phyloP scores from a whole-genome alignment of 306 rosid genomes.

The Clitoria ternatea region DNA sequence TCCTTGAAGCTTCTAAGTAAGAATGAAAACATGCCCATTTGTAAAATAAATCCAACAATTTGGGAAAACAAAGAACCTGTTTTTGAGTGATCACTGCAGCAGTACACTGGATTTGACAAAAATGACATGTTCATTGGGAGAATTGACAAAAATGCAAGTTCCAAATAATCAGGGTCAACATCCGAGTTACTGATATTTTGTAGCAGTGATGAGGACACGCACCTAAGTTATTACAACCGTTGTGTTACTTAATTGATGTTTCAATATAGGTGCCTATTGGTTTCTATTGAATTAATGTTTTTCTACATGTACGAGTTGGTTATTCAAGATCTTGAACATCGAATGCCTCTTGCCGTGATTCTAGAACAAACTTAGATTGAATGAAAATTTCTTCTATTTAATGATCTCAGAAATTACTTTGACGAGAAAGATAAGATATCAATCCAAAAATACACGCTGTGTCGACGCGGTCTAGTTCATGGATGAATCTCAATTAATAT shows the following conservation, averaged over 20 bases:
- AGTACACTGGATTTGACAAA: neutral
- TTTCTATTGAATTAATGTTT: constrained; percentile 24
- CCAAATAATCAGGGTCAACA: constrained; percentile 27
- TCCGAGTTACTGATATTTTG: constrained; percentile 12
- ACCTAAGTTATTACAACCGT: constrained; percentile 16
- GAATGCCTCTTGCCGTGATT: too few species aligned
- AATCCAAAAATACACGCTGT: neutral
- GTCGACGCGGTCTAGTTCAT: neutral
- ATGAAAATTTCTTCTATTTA: neutral
- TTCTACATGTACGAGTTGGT: constrained; percentile 12
- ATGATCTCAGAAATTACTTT: neutral
- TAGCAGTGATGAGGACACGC: constrained; percentile 18
- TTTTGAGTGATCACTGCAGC: constrained; percentile 19
- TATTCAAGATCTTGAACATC: neutral
- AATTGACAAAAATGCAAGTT: constrained; percentile 23
- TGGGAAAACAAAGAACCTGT: constrained; percentile 39
- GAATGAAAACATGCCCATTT: constrained; percentile 74
- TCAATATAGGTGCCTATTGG: constrained; percentile 20
- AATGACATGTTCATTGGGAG: neutral
- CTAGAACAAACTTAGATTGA: neutral
- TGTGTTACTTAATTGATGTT: neutral
- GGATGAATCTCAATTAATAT: neutral
- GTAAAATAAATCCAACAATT: constrained; percentile 59
- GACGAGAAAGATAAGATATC: neutral
- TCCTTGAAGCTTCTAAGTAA: constrained; percentile 81